Evolutionary conservation across 2,329 filamentous ascomycete genomes (phyloP), one percentile per base, ranked within the genome.

Genomic region (Cytospora paraplurivora): DNA sequence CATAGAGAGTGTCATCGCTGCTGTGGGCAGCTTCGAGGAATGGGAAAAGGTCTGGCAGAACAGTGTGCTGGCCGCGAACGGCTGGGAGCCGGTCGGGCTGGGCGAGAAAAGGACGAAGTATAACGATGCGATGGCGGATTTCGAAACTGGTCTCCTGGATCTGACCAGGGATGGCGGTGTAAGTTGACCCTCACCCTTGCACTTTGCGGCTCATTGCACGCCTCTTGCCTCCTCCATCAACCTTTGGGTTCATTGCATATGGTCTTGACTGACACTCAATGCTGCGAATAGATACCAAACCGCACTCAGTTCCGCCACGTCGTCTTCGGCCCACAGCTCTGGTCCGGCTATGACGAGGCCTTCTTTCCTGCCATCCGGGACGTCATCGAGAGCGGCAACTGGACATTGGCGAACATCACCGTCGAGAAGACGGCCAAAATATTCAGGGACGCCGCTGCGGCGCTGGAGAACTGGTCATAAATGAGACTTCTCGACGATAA

Each of bases 281-380:
- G 70, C 55, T 1, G 7, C n/a, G 7, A 62, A 57, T 62, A 93
- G 90, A 84, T 96, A 5, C 91, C 91, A 47, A 92, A 92, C 70
- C 88, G 94, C 68, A 91, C 90, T 6, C 95, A 98, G 77, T 99
- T 93, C 82, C 97, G 96, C 76, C 95, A 97, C 76, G 84, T 96
- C 72, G 79, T 99, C 62, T 96, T 93, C 73, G 94, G 91, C 1
- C 95, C 95, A 0, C 86, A 92, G 71, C 79, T 86, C 3, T 93
- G 92, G 89, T 88, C 88, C 38, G 86, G 84, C 44, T 85, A 88
- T 68, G 84, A 89, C 37, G 84, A 85, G 62, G 84, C 85, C 0
- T 85, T 85, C 66, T 96, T 96, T 77, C 94, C 94, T 0, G 89
- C 88, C n/a, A 90, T 97, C 62, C 84, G 92, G 62, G 93, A 97